A percentile compares a stretch with the other conserved stretches of the same genome.
Conservation (phyloP, 306 rosid genomes). For the Canavalia ensiformis region DNA sequence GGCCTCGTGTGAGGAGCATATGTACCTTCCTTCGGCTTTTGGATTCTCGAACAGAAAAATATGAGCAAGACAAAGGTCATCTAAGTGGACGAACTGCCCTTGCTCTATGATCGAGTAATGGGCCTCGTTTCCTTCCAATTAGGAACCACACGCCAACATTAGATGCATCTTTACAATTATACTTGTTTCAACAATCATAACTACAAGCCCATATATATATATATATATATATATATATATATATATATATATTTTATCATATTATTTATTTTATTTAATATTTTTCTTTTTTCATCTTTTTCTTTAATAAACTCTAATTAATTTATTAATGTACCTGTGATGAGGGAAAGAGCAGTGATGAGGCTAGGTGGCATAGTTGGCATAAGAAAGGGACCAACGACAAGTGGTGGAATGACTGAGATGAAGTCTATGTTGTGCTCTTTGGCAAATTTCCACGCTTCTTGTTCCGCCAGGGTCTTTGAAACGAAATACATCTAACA, state of each 20-base stretch:
- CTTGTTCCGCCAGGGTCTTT: constrained; percentile 84
- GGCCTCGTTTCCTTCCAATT: constrained; percentile 62
- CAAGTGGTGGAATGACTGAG: constrained; percentile 72
- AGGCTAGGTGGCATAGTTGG: constrained; percentile 82
- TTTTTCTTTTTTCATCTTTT: no score
- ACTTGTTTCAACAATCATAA: no score
- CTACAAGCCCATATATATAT: no score
- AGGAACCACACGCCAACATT: background rate
- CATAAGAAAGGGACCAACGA: constrained; percentile 72
- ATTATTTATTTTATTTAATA: no score
- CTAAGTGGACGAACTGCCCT: constrained; percentile 72
- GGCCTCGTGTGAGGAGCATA: constrained; percentile 64
- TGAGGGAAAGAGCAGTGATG: constrained; percentile 69
- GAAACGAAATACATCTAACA: constrained; percentile 80
- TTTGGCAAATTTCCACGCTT: constrained; percentile 78
- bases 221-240: no score
- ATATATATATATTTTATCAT: no score
- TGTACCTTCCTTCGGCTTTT: constrained; percentile 74
- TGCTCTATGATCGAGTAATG: constrained; percentile 73
- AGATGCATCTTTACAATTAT: background rate
- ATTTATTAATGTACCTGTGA: constrained; percentile 49
- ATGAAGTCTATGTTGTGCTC: constrained; percentile 66
- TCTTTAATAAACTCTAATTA: no score
- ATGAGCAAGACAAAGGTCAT: constrained; percentile 75
- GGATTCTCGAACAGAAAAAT: constrained; percentile 72